Percentiles rank a stretch among this genome's conserved stretches.
Evolutionary conservation across 1,284 basidiomycete species (phyloP).

Genomic region (Ganoderma meredithae): DNA sequence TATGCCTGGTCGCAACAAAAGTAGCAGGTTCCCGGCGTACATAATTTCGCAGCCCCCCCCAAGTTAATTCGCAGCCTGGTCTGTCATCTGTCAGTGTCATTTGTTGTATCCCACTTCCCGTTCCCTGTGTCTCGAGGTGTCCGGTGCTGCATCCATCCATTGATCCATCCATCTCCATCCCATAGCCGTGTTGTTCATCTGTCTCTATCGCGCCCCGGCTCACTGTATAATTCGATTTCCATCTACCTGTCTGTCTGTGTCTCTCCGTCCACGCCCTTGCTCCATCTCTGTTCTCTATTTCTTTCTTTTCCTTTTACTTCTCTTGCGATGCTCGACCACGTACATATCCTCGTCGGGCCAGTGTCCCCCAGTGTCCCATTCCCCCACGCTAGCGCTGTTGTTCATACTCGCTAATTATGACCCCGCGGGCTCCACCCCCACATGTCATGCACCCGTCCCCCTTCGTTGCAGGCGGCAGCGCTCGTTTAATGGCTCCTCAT

Average conservation of each 20-base stretch:
- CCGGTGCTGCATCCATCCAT: not conserved
- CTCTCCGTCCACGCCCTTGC: not conserved
- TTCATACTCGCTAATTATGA: constrained; percentile 7
- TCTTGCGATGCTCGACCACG: constrained; percentile 26
- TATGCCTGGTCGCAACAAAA: constrained; percentile 21
- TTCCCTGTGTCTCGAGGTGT: not conserved
- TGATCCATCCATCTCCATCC: not conserved
- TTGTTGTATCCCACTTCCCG: not conserved
- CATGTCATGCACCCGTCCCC: not conserved
- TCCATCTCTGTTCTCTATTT: not conserved
- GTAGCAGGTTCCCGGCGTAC: constrained; percentile 27
- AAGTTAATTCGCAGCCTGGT: not conserved
- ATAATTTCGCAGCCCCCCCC: constrained; percentile 15
- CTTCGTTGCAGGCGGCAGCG: not conserved
- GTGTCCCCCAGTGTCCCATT: not conserved
- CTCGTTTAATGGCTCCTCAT: not conserved
- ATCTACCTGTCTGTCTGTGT: constrained; percentile 3
- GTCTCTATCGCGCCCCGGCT: not conserved
- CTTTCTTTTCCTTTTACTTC: not conserved
- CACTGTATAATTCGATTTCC: constrained; percentile 20
- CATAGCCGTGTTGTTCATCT: constrained; percentile 1
- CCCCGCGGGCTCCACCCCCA: constrained; percentile 1
- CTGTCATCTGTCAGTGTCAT: not conserved
- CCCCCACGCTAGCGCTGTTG: not conserved
- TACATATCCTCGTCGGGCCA: constrained; percentile 33